Base-by-base conservation (phyloP, 371 early-diverging fungal species). In the Entomophthora muscae region DNA sequence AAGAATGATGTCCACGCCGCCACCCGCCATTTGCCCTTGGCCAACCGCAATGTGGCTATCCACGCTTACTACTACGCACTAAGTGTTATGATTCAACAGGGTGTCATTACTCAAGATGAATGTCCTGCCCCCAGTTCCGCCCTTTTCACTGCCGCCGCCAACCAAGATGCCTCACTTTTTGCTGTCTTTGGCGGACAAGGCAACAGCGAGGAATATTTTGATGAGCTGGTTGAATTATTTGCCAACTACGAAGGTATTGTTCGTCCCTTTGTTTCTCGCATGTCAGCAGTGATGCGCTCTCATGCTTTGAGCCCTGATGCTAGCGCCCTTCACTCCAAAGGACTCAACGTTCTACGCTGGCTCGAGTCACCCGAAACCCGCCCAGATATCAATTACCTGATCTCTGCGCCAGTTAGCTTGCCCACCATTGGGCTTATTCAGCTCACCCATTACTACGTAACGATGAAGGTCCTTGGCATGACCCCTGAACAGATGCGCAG, bases 121-220 rank as follows among this genome's bases (percentile, higher is more conserved):
- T 57, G 28, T 29, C 27, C 22, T 17, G 28, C 22, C 28, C 28
- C 22, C 5, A 26, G 78, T 30, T 85, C 86, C 27, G 82, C 83
- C 61, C 67, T 83, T 29, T 79, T 81, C 64, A 73, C 78, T 53
- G 87, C 87, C 63, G 84, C 84, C 57, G 71, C 70, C 31, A 71
- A 79, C 32, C 83, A 82, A 30, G 76, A 76, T 54, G 84, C 87
- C 65, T 76, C 76, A 64, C 68, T 91, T 51, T 83, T 91, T 68
- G 91, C 90, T 52, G 80, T 93, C 69, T 95, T 95, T 81, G 95
- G 95, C 70, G 95, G 95, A 63, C 95, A 95, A 78, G 95, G 95
- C 71, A 93, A 91, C 70, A 85, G 86, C 61, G 90, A 90, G 66
- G 93, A 90, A 65, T 93, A 90, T 80, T 91, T 95, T 78, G 88